Base-by-base conservation (phyloP, 2,329 filamentous ascomycete species). In the Daldinia sp. region DNA sequence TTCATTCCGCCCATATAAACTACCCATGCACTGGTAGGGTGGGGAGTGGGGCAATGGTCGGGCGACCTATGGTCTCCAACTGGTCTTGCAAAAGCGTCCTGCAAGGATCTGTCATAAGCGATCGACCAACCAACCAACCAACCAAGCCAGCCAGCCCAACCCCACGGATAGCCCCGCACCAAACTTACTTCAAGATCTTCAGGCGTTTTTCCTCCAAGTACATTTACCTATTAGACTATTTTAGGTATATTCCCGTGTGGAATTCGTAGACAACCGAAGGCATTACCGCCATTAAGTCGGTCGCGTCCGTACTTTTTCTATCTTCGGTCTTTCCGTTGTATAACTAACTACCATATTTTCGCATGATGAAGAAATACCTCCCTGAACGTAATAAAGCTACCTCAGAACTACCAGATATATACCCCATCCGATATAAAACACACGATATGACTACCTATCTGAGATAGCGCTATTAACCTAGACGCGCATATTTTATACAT, bases 111-210 rank as follows among this genome's bases (percentile, higher is more conserved):
- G 45, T 64, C 52, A 52, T 60, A 60, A 59, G 50, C 52, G 67
- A 69, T 69, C 67, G 67, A 35, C 67, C 54, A 65, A 63, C 64
- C 67, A 65, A n/a, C n/a, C n/a, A n/a, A n/a, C n/a, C n/a, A n/a
- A n/a, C n/a, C n/a, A n/a, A n/a, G n/a, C n/a, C n/a, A n/a, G n/a
- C n/a, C n/a, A n/a, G n/a, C n/a, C n/a, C n/a, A n/a, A 69, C 67
- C 64, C 67, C 67, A 69, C 67, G 67, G 67, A 67, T 67, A 69
- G 67, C 67, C 67, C 67, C 67, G 67, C 67, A 69, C 57, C 37
- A 32, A 64, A 67, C 59, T 48, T 58, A 67, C 59, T 48, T 58
- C 64, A 67, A 69, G 67, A 69, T 69, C 67, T 69, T 69, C 67
- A 69, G 64, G 59, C 48, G 62, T 59, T 69, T 64, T 50, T 59